Percentiles rank a stretch among this genome's conserved stretches.
Evolutionary conservation across 2,329 filamentous ascomycete species (phyloP).

Genomic region (Nemania serpens): DNA sequence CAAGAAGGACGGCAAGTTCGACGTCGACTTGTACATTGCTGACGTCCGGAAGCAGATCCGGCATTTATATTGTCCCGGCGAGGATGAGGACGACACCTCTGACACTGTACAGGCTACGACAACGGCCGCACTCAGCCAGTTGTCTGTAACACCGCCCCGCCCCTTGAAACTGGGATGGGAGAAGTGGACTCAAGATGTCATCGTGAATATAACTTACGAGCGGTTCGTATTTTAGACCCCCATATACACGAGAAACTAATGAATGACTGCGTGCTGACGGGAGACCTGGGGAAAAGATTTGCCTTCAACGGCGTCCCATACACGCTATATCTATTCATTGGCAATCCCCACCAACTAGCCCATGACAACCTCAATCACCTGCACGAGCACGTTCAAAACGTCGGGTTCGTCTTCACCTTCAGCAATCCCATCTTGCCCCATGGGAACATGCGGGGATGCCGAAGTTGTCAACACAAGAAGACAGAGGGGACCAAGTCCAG

Average conservation of each 20-base stretch:
- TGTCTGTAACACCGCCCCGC: neutral
- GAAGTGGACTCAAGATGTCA: neutral
- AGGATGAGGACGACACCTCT: neutral
- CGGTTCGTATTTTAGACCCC: neutral
- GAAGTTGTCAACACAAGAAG: neutral
- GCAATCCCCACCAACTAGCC: neutral
- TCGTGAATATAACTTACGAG: neutral
- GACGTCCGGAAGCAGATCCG: neutral
- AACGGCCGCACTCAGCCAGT: neutral
- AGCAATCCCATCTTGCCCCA: neutral
- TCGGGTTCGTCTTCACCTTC: neutral
- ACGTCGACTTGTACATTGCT: neutral
- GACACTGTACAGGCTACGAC: neutral
- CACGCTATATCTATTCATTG: neutral
- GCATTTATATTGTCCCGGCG: neutral
- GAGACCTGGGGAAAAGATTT: neutral
- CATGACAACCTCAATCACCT: neutral
- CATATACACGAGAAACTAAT: neutral
- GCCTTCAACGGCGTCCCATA: neutral
- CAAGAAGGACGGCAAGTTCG: neutral
- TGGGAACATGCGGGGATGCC: neutral
- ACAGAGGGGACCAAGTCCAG: neutral
- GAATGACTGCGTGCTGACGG: neutral
- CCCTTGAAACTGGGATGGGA: neutral
- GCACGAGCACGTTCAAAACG: neutral